Evolutionary conservation across 164 flowering plant species (phyloP).

Genomic region (Stephania japonica): DNA sequence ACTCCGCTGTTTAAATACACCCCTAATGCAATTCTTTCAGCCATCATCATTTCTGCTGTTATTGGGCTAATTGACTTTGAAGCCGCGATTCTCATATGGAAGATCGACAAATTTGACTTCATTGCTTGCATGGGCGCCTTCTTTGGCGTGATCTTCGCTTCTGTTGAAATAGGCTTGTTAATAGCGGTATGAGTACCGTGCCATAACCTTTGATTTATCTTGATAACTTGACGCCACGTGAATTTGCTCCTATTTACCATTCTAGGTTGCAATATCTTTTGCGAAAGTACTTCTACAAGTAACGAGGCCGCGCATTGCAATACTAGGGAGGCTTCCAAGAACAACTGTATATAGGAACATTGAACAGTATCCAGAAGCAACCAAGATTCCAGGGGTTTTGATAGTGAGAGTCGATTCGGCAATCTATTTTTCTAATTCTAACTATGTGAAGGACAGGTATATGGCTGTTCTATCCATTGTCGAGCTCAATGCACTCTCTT

Average conservation of each 20-base stretch:
- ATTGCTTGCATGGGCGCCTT: constrained; percentile 94
- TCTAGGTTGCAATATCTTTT: constrained; percentile 66
- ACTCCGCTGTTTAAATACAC: constrained; percentile 90
- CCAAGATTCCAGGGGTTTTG: constrained; percentile 52
- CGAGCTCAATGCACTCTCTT: not conserved
- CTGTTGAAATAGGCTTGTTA: constrained; percentile 83
- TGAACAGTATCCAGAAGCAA: constrained; percentile 70
- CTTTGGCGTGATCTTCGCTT: constrained; percentile 72
- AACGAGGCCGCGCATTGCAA: constrained; percentile 68
- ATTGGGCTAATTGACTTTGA: constrained; percentile 59
- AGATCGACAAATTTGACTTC: constrained; percentile 84
- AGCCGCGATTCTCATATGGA: constrained; percentile 71
- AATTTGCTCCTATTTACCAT: constrained; percentile 1
- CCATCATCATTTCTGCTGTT: constrained; percentile 86
- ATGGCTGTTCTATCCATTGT: not conserved
- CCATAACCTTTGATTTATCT: not conserved
- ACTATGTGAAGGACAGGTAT: constrained; percentile 75
- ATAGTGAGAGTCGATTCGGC: constrained; percentile 81
- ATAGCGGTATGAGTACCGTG: constrained; percentile 46
- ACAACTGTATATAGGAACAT: constrained; percentile 63
- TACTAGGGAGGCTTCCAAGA: constrained; percentile 63
- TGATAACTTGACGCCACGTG: not conserved
- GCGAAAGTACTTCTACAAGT: constrained; percentile 79
- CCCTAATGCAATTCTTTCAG: constrained; percentile 84
- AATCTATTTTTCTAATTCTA: constrained; percentile 82